A percentile compares a stretch with the other conserved stretches of the same genome.
Evolutionary conservation across 805 yeast species (phyloP).

Genomic region (Saccharomycopsis microspora): DNA sequence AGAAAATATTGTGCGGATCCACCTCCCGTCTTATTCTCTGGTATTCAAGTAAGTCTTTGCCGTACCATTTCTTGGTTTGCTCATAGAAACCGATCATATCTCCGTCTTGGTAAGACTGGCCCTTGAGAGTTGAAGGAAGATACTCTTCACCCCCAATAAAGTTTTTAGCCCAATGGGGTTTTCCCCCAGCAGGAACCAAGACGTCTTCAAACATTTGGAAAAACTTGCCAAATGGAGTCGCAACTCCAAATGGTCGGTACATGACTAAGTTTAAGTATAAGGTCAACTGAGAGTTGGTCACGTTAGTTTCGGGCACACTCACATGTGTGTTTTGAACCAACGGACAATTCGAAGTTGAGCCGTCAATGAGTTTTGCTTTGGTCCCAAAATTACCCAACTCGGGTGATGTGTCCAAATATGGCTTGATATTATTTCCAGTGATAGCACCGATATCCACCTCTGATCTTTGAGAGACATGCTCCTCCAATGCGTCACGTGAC

Average conservation of each 20-base stretch:
- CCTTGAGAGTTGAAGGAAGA: constrained; percentile 18
- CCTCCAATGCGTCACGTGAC: constrained; percentile 21
- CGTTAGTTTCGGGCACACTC: constrained; percentile 30
- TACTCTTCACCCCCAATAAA: constrained; percentile 49
- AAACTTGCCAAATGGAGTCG: constrained; percentile 72
- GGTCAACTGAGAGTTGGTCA: constrained; percentile 69
- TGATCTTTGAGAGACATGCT: constrained; percentile 21
- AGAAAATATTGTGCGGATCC: constrained; percentile 77
- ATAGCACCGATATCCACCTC: constrained; percentile 49
- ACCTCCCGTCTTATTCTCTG: constrained; percentile 50
- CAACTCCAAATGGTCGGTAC: constrained; percentile 82
- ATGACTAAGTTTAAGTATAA: constrained; percentile 87
- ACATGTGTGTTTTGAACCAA: neutral
- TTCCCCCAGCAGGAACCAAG: constrained; percentile 71
- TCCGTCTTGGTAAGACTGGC: constrained; percentile 25
- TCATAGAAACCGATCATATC: constrained; percentile 74
- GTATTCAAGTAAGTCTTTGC: constrained; percentile 51
- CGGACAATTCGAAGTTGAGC: neutral
- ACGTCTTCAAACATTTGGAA: constrained; percentile 72
- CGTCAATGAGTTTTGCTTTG: neutral
- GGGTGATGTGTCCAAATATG: constrained; percentile 70
- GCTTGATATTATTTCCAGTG: constrained; percentile 74
- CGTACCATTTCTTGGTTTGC: constrained; percentile 69
- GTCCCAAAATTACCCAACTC: constrained; percentile 23
- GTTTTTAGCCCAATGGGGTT: constrained; percentile 98